Evolutionary conservation across 768 basidiomycete species (phyloP).

Genomic region (Psilocybe azurescens): DNA sequence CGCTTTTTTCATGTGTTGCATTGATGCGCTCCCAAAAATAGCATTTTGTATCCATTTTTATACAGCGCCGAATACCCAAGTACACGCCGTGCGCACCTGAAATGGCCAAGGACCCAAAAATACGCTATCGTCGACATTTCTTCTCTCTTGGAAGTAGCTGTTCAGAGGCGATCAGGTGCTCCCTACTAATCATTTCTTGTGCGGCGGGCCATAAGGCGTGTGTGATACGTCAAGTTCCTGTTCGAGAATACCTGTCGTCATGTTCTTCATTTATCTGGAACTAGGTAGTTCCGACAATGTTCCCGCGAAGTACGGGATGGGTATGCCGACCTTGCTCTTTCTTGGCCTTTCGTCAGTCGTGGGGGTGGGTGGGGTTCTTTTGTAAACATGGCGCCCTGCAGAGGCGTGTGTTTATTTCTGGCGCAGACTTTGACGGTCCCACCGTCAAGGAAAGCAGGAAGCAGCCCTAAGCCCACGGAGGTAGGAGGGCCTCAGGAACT

Average conservation of each 20-base stretch:
- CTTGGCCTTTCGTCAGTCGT: neutral
- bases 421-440: neutral
- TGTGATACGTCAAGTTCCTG: slow-evolving; percentile 17
- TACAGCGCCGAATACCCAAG: slow-evolving; percentile 14
- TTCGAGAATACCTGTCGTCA: slow-evolving; percentile 23
- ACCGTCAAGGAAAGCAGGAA: slow-evolving; percentile 9
- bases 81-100: slow-evolving; percentile 6
- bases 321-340: slow-evolving; percentile 3
- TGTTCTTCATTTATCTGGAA: slow-evolving; percentile 22
- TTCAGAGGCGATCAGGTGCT: slow-evolving; percentile 8
- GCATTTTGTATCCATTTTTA: neutral
- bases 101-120: slow-evolving; percentile 3
- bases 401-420: slow-evolving; percentile 8
- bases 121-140: neutral
- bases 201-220: slow-evolving; percentile 4
- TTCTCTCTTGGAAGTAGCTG: slow-evolving; percentile 7
- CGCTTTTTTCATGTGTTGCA: slow-evolving; percentile 19
- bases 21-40: slow-evolving; percentile 24
- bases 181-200: slow-evolving; percentile 1
- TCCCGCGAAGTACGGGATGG: slow-evolving; percentile 25
- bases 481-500: slow-evolving; percentile 16
- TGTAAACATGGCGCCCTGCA: neutral
- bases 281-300: slow-evolving; percentile 25
- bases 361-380: neutral
- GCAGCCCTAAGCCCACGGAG: slow-evolving; percentile 18